phyloP scores from a whole-genome alignment of 176 grass and related monocot genomes.

The Zoysia pacifica region DNA sequence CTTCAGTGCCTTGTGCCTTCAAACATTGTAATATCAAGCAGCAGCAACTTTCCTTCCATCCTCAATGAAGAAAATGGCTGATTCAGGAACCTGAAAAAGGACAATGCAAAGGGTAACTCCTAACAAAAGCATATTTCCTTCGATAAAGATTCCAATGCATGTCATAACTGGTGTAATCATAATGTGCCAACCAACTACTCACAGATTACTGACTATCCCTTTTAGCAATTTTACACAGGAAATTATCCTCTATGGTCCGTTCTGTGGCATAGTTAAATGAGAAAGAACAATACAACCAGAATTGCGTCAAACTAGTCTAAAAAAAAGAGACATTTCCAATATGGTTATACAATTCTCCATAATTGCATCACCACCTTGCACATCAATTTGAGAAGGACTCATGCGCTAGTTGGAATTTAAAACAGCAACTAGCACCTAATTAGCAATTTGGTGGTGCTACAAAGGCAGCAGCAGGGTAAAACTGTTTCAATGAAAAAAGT shows the following conservation, averaged over 20 bases:
- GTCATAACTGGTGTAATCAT: not conserved
- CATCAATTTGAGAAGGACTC: not conserved
- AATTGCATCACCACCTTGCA: not conserved
- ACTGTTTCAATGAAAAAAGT: not conserved
- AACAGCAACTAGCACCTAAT: not conserved
- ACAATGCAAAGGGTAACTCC: not conserved
- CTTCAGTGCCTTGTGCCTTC: not conserved
- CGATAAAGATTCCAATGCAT: not conserved
- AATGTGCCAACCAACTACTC: not conserved
- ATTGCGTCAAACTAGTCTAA: not conserved
- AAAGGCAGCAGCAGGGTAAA: not conserved
- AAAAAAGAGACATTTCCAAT: not conserved
- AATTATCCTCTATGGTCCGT: not conserved
- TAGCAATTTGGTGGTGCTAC: not conserved
- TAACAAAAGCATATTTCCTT: not conserved
- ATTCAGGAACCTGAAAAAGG: slow-evolving; percentile 67
- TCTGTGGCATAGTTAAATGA: not conserved
- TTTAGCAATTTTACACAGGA: not conserved
- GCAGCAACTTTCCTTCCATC: slow-evolving; percentile 93
- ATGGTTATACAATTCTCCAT: not conserved
- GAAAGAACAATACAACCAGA: not conserved
- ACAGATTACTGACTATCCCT: not conserved
- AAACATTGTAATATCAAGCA: slow-evolving; percentile 52
- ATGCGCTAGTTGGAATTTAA: not conserved
- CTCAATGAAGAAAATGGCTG: slow-evolving; percentile 95